Conservation (phyloP, 495 filamentous ascomycete species). For the Chaetomium fimeti region DNA sequence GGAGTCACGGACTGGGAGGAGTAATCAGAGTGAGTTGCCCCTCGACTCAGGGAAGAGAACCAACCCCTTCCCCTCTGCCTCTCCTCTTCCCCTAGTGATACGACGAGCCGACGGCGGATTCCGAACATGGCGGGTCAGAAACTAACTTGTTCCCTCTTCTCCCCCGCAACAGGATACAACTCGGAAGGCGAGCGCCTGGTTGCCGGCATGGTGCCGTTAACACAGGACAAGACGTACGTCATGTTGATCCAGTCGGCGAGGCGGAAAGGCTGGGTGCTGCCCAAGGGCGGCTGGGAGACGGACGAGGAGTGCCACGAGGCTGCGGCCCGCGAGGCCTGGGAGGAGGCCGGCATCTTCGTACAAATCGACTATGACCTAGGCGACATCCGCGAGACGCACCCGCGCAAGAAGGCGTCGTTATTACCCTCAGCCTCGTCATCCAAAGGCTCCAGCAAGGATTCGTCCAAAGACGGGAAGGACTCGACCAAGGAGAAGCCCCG, state of each 20-base stretch:
- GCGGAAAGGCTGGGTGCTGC: constrained; percentile 87
- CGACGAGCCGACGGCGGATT: neutral
- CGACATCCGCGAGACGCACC: constrained; percentile 73
- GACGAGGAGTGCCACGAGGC: constrained; percentile 70
- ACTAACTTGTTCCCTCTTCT: constrained; percentile 41
- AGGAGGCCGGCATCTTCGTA: constrained; percentile 90
- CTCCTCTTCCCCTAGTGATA: too few relatives aligned
- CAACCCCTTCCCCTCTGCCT: too few relatives aligned
- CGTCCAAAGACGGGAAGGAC: constrained; percentile 11
- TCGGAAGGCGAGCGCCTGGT: constrained; percentile 90
- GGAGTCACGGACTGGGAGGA: constrained; percentile 73
- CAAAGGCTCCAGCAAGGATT: constrained; percentile 12
- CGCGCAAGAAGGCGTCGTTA: constrained; percentile 52
- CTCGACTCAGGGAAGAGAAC: neutral
- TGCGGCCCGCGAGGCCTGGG: constrained; percentile 84
- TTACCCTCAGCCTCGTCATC: constrained; percentile 12
- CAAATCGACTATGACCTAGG: constrained; percentile 80
- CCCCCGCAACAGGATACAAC: constrained; percentile 70
- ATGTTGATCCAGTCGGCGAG: constrained; percentile 90
- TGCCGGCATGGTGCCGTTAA: constrained; percentile 82
- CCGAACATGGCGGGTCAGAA: constrained; percentile 8
- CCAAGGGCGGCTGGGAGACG: constrained; percentile 96
- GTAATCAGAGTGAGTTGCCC: constrained; percentile 73
- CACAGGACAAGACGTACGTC: constrained; percentile 66
- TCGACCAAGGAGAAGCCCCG: constrained; percentile 60